Evolutionary conservation across 2,329 filamentous ascomycete species (phyloP).

Genomic region (Chaetoscypha palmicola): DNA sequence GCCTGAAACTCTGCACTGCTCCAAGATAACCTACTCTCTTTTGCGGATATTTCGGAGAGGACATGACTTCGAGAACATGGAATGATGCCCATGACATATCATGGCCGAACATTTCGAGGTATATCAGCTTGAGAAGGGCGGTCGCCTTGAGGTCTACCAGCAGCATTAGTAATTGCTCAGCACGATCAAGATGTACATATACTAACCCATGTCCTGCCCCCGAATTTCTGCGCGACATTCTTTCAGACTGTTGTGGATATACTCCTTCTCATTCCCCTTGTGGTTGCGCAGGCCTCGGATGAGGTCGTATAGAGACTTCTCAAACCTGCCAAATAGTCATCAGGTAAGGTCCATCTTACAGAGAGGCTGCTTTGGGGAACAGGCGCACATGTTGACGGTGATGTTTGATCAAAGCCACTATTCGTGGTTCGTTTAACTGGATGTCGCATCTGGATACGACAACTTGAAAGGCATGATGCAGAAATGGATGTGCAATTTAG

Average conservation of each 20-base stretch:
- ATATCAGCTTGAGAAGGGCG: slow-evolving; percentile 89
- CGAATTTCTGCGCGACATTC: slow-evolving; percentile 93
- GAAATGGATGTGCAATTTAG: not conserved
- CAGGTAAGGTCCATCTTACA: not conserved
- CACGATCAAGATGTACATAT: not conserved
- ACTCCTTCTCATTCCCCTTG: slow-evolving; percentile 90
- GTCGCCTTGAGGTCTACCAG: slow-evolving; percentile 83
- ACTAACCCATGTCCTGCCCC: slow-evolving; percentile 82
- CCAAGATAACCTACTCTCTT: slow-evolving; percentile 94
- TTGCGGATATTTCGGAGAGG: slow-evolving; percentile 85
- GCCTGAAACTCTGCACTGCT: slow-evolving; percentile 90
- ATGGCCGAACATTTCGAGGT: slow-evolving; percentile 97
- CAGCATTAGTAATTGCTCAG: slow-evolving; percentile 11
- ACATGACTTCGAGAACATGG: slow-evolving; percentile 98
- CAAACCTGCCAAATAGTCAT: slow-evolving; percentile 61
- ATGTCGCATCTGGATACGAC: not conserved
- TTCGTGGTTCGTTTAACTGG: not conserved
- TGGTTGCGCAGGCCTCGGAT: slow-evolving; percentile 92
- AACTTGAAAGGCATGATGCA: slow-evolving; percentile 4
- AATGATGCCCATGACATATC: slow-evolving; percentile 99
- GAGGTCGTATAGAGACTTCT: slow-evolving; percentile 98
- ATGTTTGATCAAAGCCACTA: not conserved
- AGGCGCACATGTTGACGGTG: slow-evolving; percentile 9
- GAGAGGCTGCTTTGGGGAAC: slow-evolving; percentile 1
- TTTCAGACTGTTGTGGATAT: slow-evolving; percentile 86